Conservation (phyloP, 2,329 filamentous ascomycete genomes). For the Dothideomycetidae sp. region DNA sequence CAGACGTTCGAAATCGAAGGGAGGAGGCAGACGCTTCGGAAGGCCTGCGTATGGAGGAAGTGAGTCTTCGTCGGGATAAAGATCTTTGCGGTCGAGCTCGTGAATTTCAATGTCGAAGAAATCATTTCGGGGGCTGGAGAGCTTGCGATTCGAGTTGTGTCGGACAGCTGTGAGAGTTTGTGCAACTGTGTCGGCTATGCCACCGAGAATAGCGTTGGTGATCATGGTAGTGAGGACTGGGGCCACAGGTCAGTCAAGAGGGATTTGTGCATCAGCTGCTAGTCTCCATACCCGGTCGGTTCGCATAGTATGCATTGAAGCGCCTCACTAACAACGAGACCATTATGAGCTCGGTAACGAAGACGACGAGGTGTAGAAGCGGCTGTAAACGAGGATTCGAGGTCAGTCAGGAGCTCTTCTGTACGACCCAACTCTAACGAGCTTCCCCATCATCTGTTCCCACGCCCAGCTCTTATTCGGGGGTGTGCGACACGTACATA, state of each 20-base stretch:
- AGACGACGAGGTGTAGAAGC: slow-evolving; percentile 68
- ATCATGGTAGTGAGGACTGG: slow-evolving; percentile 95
- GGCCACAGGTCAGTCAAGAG: background rate
- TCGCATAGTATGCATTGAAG: slow-evolving; percentile 89
- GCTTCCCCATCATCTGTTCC: background rate
- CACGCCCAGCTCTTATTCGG: slow-evolving; percentile 4
- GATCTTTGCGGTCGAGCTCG: slow-evolving; percentile 70
- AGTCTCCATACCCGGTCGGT: slow-evolving; percentile 55
- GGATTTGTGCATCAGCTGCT: slow-evolving; percentile 1
- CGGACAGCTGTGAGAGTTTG: slow-evolving; percentile 77
- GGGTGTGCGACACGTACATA: slow-evolving; percentile 44
- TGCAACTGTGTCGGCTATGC: slow-evolving; percentile 90
- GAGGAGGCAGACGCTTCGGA: slow-evolving; percentile 49
- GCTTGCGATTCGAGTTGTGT: slow-evolving; percentile 42
- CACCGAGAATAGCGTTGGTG: slow-evolving; percentile 89
- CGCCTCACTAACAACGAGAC: slow-evolving; percentile 67
- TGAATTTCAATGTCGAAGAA: slow-evolving; percentile 74
- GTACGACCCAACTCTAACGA: slow-evolving; percentile 1
- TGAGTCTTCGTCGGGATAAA: slow-evolving; percentile 49
- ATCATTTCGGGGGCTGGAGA: slow-evolving; percentile 45
- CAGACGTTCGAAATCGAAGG: slow-evolving; percentile 90
- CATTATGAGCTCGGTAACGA: slow-evolving; percentile 78
- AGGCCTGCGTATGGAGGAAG: slow-evolving; percentile 37
- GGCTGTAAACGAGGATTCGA: slow-evolving; percentile 45
- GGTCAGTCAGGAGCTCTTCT: slow-evolving; percentile 1